Evolutionary conservation across 495 filamentous ascomycete genomes (phyloP).

Genomic region (Lophiostoma macrostomum): DNA sequence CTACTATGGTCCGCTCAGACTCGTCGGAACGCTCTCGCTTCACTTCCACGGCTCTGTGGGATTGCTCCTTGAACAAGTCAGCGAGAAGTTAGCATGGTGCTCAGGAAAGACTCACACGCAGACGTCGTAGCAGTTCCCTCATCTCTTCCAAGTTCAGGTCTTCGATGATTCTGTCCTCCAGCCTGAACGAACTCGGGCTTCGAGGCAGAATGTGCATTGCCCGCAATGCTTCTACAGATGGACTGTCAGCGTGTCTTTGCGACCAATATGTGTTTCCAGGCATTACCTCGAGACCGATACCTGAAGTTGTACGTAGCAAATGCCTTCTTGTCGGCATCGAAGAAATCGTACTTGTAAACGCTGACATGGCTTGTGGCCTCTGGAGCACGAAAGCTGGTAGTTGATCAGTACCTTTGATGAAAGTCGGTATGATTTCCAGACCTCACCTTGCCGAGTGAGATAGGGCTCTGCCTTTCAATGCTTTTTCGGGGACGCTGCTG

Average conservation of each 20-base stretch:
- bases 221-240: slow-evolving; percentile 12
- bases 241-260: background rate
- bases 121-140: slow-evolving; percentile 10
- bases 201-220: slow-evolving; percentile 19
- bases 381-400: background rate
- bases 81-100: background rate
- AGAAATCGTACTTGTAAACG: background rate
- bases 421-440: slow-evolving; percentile 5
- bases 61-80: slow-evolving; percentile 1
- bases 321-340: background rate
- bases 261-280: background rate
- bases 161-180: slow-evolving; percentile 18
- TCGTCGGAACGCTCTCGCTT: slow-evolving; percentile 17
- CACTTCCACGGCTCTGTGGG: too few species aligned
- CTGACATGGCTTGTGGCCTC: background rate
- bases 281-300: slow-evolving; percentile 24
- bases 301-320: slow-evolving; percentile 25
- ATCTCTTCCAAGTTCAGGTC: slow-evolving; percentile 19
- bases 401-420: background rate
- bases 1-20: background rate
- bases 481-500: slow-evolving; percentile 18
- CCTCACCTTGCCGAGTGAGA: slow-evolving; percentile 8
- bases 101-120: slow-evolving; percentile 7
- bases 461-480: slow-evolving; percentile 20
- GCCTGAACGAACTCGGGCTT: slow-evolving; percentile 5